Base-by-base conservation (phyloP, 139 green algal genomes). In the Coccomyxa sp. region DNA sequence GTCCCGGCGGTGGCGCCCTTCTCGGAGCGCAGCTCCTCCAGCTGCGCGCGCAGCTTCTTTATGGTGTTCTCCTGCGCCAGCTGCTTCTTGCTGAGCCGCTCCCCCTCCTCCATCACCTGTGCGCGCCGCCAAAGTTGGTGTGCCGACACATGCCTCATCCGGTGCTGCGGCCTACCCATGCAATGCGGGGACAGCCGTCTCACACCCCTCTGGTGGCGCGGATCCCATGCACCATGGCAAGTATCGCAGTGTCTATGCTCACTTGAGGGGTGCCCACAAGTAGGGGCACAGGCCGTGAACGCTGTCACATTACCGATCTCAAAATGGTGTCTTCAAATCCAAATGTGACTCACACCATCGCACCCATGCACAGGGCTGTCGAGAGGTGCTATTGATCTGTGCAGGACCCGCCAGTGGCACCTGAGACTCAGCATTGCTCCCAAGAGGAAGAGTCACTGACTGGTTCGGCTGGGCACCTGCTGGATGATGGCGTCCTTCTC, bases 401-500 rank as follows among this genome's bases (percentile, higher is more conserved):
- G 38, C 38, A 3, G 38, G 38, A 51, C 3, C 38, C 38, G 38
- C 3, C 38, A 3, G 38, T 51, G 38, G 38, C 38, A 51, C 38
- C 38, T 51, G 38, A 51, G 38, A 11, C 3, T 51, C 38, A 51
- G 3, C 7, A 51, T 51, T 51, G 38, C 38, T 7, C 38, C 38
- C 38, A 51, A 51, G 38, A 51, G 38, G 38, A 51, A 51, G 38
- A 7, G 7, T 51, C 38, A 11, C 38, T 11, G 38, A 51, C 38
- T 51, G 38, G 3, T 51, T 51, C 38, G 38, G 38, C 3, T 51
- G 38, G 38, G 38, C 38, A 32, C 93, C 89, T 97, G 91, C 83
- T 94, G 88, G 79, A 98, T 98, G 81, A 96, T 95, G 77, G 90
- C 92, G 80, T 98, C 95, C 91, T 98, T 98, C 86, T 98, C 93